Conservation (phyloP, 164 flowering plant species). For the Santalum album region DNA sequence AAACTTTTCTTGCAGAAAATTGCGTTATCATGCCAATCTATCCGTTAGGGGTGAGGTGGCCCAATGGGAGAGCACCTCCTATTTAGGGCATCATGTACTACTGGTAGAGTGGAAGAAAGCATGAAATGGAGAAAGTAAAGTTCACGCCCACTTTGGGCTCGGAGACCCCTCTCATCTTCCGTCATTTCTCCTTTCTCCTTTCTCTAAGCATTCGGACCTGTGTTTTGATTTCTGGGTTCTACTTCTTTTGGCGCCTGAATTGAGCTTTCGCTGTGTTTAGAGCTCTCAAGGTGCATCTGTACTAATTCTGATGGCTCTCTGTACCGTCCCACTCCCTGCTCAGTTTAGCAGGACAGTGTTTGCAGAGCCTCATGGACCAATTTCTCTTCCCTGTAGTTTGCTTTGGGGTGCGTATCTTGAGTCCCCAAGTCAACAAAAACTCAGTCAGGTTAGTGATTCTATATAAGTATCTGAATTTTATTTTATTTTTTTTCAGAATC, state of each 20-base stretch:
- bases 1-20: no score
- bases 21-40: no score
- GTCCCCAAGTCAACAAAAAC: slow-evolving; percentile 21
- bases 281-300: background rate
- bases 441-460: slow-evolving; percentile 35
- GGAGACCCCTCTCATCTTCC: no score
- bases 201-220: background rate
- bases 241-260: background rate
- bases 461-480: no score
- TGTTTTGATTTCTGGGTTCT: background rate
- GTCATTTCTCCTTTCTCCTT: background rate
- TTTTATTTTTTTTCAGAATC: no score
- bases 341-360: slow-evolving; percentile 17
- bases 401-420: slow-evolving; percentile 35
- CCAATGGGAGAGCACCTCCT: no score
- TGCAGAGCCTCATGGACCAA: slow-evolving; percentile 20
- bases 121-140: no score
- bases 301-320: slow-evolving; percentile 44
- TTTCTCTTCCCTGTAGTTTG: slow-evolving; percentile 20
- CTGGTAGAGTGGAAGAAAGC: no score
- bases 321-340: slow-evolving; percentile 40
- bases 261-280: background rate
- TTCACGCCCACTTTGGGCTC: no score
- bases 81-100: no score
- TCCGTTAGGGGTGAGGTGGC: no score